Percentiles rank a stretch among this genome's conserved stretches.
Evolutionary conservation across 441 rosid genomes (phyloP).

Genomic region (Erodium texanum): DNA sequence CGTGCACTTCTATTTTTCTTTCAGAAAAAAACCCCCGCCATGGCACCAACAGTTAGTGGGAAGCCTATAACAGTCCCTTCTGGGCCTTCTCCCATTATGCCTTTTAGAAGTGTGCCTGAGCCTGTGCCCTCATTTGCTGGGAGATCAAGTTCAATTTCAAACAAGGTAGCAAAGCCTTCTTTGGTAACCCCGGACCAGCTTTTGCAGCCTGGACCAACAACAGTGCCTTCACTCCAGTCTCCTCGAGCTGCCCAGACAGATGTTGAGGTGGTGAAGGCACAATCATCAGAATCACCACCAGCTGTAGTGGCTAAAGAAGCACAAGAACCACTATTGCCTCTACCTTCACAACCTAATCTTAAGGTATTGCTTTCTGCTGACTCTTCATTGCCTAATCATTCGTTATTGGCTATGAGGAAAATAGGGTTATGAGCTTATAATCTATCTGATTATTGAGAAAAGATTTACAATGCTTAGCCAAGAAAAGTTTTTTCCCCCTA

Average conservation of each 20-base stretch:
- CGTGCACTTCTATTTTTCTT: too few species aligned
- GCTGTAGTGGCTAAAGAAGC: conserved; percentile 15
- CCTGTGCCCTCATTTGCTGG: conserved; percentile 7
- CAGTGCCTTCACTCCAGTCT: conserved; percentile 21
- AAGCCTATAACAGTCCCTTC: conserved; percentile 17
- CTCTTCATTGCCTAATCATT: neutral
- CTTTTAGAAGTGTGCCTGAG: conserved; percentile 25
- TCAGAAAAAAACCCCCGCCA: too few species aligned
- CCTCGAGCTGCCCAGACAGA: conserved; percentile 29
- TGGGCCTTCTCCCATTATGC: conserved; percentile 17
- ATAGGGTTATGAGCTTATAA: neutral
- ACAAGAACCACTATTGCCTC: conserved; percentile 32
- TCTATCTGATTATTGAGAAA: too few species aligned
- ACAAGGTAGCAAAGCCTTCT: conserved; percentile 24
- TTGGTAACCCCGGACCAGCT: conserved; percentile 37
- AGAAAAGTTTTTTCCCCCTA: too few species aligned
- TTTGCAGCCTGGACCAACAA: conserved; percentile 25
- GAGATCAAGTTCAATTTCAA: conserved; percentile 17
- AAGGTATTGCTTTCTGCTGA: conserved; percentile 26
- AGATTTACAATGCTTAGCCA: too few species aligned
- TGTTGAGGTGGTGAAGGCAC: conserved; percentile 30
- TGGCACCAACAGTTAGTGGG: conserved; percentile 14
- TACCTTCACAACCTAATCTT: conserved; percentile 25
- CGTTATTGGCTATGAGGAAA: neutral
- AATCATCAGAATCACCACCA: conserved; percentile 17